Evolutionary conservation across 2,329 filamentous ascomycete genomes (phyloP).

Genomic region (Epichloe typhina): DNA sequence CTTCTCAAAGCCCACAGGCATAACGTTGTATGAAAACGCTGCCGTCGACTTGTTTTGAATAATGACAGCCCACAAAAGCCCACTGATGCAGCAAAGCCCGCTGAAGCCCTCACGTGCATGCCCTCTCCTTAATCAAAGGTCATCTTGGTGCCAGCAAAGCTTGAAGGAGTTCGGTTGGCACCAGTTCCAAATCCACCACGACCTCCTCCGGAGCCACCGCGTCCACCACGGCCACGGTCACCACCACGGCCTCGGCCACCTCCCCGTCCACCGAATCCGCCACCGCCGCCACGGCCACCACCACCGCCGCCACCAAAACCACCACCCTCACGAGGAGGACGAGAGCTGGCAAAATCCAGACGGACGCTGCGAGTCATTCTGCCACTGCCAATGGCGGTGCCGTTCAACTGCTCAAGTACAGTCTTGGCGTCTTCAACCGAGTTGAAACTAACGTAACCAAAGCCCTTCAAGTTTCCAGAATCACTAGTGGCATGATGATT

Average conservation of each 20-base stretch:
- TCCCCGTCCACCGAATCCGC: conserved; percentile 29
- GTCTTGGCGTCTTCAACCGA: conserved; percentile 71
- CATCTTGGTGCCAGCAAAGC: conserved; percentile 60
- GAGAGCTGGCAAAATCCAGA: conserved; percentile 67
- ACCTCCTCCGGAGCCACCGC: conserved; percentile 36
- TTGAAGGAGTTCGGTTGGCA: conserved; percentile 28
- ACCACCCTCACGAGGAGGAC: conserved; percentile 45
- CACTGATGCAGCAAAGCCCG: conserved; percentile 27
- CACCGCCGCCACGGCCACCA: conserved; percentile 33
- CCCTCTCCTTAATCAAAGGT: conserved; percentile 41
- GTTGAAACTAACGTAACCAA: conserved; percentile 78
- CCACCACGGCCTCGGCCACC: conserved; percentile 19
- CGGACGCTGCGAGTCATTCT: conserved; percentile 63
- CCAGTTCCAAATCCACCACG: conserved; percentile 39
- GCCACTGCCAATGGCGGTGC: conserved; percentile 47
- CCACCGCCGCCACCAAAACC: conserved; percentile 37
- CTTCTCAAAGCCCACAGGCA: conserved; percentile 40
- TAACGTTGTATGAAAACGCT: conserved; percentile 13
- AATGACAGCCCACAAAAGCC: conserved; percentile 44
- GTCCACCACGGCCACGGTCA: conserved; percentile 32
- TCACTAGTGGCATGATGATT: conserved; percentile 36
- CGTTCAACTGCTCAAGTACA: conserved; percentile 58
- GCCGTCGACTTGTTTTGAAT: conserved; percentile 26
- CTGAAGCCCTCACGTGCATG: conserved; percentile 28
- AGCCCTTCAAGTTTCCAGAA: conserved; percentile 75